Base-by-base conservation (phyloP, 2,329 filamentous ascomycete species). In the Fusarium torulosum region DNA sequence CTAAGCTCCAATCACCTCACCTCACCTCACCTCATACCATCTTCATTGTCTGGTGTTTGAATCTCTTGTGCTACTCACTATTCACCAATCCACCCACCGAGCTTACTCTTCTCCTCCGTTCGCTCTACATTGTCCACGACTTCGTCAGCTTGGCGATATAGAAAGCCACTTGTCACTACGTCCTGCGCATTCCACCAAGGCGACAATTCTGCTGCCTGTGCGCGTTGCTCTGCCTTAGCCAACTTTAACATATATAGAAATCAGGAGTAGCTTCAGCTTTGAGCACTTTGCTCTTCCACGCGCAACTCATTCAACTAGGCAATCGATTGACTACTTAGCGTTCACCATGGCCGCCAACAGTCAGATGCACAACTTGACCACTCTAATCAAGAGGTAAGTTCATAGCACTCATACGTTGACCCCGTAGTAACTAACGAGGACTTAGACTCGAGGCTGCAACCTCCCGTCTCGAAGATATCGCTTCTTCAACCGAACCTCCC, bases 281-380 rank as follows among this genome's bases (percentile, higher is more conserved):
- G 38, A 20, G 37, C 44, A 40, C 43, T 50, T 31, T 31, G 20
- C 29, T 29, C 19, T 9, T 37, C 38, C 8, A 23, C 27, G 25
- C 38, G 38, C 7, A 41, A 25, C 41, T 19, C 20, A 45, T 41
- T 52, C 14, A 40, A 43, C 11, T 23, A 10, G 10, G 17, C 29
- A 50, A 47, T 14, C 43, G 38, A 44, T 47, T 47, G 35, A 37
- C n/a, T 17, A 37, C 15, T 17, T 25, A 15, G 31, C 11, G 20
- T 46, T 45, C 60, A 80, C 63, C 67, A 94, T 94, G 91, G 88
- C 90, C 70, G 89, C 89, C 71, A 83, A 89, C 66, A 92, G 87
- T 81, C 92, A 94, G 75, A 97, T 98, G 93, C 90, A 98, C 82
- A 98, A 97, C 78, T 84, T 99, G 67, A 96, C 94, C 35, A 99